These are phyloP conservation scores for Ascochyta lentis DNA, from an alignment of 2,329 filamentous ascomycete genomes.

Conservation along the genomic window DNA sequence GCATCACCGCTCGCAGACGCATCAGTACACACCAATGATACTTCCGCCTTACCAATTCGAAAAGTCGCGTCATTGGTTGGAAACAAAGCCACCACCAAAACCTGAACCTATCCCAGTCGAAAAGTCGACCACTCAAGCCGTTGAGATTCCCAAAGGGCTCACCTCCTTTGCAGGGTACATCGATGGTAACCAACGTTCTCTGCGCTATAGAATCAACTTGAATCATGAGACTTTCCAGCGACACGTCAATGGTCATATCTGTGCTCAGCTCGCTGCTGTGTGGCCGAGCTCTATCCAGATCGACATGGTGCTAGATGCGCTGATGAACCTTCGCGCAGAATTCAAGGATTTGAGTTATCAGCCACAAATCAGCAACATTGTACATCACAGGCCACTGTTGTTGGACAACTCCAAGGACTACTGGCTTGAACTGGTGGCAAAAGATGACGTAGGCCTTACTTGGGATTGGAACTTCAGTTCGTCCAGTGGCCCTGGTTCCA, in stretches of 20 bases:
- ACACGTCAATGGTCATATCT: constrained; percentile 49
- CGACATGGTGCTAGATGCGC: constrained; percentile 28
- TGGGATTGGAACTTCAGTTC: no score
- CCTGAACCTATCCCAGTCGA: background rate
- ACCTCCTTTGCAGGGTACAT: constrained; percentile 23
- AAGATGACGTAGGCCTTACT: no score
- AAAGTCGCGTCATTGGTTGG: constrained; percentile 25
- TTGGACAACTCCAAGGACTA: no score
- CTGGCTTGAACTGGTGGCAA: no score
- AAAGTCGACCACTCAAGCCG: background rate
- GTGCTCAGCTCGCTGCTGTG: constrained; percentile 48
- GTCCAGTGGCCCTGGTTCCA: no score
- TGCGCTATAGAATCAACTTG: constrained; percentile 54
- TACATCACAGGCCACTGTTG: no score
- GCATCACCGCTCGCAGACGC: constrained; percentile 40
- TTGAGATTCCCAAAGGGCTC: constrained; percentile 21
- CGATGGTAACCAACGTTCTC: constrained; percentile 13
- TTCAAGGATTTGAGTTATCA: no score
- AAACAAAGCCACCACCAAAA: constrained; percentile 6
- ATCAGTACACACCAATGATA: constrained; percentile 39
- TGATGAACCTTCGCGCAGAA: no score
- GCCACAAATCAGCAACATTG: no score
- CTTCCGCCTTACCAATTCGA: constrained; percentile 43
- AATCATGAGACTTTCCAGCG: constrained; percentile 41
- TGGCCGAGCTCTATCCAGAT: constrained; percentile 51